phyloP scores from a whole-genome alignment of 805 yeast species.

The Lachancea fermentati region DNA sequence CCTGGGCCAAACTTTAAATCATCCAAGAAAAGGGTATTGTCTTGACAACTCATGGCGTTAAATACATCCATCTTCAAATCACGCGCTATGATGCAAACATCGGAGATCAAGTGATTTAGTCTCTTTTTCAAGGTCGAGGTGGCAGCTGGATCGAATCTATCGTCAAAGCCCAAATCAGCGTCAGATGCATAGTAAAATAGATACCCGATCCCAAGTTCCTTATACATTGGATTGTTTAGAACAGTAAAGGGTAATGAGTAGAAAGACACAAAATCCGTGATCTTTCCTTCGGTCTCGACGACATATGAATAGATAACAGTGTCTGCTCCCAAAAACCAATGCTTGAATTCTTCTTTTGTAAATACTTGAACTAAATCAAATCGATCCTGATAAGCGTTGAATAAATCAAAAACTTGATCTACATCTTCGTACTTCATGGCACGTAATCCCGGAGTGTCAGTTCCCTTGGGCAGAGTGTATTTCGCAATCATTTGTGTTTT shows the following conservation, averaged over 20 bases:
- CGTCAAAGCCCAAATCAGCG: slow-evolving; percentile 40
- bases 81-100: slow-evolving; percentile 66
- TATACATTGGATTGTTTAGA: slow-evolving; percentile 55
- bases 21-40: slow-evolving; percentile 76
- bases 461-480: slow-evolving; percentile 51
- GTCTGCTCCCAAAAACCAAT: slow-evolving; percentile 69
- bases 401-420: slow-evolving; percentile 54
- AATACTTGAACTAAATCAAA: slow-evolving; percentile 73
- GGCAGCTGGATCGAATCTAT: slow-evolving; percentile 37
- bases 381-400: slow-evolving; percentile 55
- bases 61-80: slow-evolving; percentile 79
- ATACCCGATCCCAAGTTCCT: slow-evolving; percentile 78
- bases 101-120: slow-evolving; percentile 55
- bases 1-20: slow-evolving; percentile 87
- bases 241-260: slow-evolving; percentile 86
- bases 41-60: slow-evolving; percentile 89
- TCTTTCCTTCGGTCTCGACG: slow-evolving; percentile 50
- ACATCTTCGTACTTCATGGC: slow-evolving; percentile 54
- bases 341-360: slow-evolving; percentile 51
- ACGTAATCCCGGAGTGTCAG: slow-evolving; percentile 47
- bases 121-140: slow-evolving; percentile 48
- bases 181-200: slow-evolving; percentile 85
- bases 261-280: slow-evolving; percentile 87
- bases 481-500: slow-evolving; percentile 65
- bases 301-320: slow-evolving; percentile 75